Evolutionary conservation across 2,329 filamentous ascomycete species (phyloP), one percentile per base, ranked within the genome.

Genomic region (Blastomyces silverae): DNA sequence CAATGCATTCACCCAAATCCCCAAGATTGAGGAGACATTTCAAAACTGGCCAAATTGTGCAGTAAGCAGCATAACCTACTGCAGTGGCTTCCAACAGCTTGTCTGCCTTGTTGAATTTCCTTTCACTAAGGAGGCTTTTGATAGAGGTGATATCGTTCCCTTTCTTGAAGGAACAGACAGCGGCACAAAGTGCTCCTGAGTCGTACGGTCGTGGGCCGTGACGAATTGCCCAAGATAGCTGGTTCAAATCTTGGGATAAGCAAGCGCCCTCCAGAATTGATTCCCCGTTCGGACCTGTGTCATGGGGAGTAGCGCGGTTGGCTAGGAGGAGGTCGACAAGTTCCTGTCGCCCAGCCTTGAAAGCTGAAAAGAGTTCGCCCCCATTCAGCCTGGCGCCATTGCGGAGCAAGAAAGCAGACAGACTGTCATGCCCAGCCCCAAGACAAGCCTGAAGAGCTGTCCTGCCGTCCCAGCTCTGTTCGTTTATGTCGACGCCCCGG

Each of bases 401-500:
- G 34, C 37, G 34, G 34, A 58, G 56, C 56, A 58, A 34, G 39
- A 39, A 39, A 39, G 10, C 56, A 8, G 56, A 3, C 34, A 58
- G 22, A 39, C 22, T 44, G 7, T 20, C 34, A 44, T 58, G 20
- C 4, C 56, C 56, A n/a, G 56, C 31, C 31, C 37, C 22, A 7
- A 58, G 31, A 8, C 56, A 58, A 42, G 6, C 56, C 17, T 58
- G 56, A 25, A 44, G 56, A 42, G 56, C 56, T 22, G 56, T 58
- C 8, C 56, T n/a, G 37, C 20, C 37, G 11, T 42, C 25, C 56
- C 56, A 44, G 34, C 34, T 58, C 11, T 22, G 13, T 28, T 42
- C 61, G 46, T 62, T 55, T 50, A 62, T 37, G 52, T 44, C 48
- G 42, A 34, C 46, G 3, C 61, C 61, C n/a, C 10, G 17, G 17